These are phyloP conservation scores for Aspergillus sp. DNA, from an alignment of 2,329 filamentous ascomycete species.

Conservation along the genomic window DNA sequence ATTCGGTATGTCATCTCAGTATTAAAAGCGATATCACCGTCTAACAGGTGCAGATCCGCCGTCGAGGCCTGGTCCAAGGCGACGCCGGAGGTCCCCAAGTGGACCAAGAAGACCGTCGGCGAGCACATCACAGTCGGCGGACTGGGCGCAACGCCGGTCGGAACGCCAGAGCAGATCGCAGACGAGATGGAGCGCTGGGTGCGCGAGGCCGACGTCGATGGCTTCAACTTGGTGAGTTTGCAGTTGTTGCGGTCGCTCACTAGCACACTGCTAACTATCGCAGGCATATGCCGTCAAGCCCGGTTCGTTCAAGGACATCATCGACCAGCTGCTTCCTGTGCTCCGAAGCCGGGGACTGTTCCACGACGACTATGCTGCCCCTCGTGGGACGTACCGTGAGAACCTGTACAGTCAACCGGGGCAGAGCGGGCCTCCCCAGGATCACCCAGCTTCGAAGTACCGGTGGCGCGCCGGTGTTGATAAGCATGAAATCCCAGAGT, in stretches of 20 bases:
- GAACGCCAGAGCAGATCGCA: conserved; percentile 64
- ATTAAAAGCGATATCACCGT: not conserved
- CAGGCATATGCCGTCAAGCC: conserved; percentile 67
- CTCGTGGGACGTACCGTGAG: conserved; percentile 40
- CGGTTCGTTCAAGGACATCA: conserved; percentile 66
- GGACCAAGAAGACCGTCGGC: conserved; percentile 71
- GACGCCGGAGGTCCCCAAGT: conserved; percentile 61
- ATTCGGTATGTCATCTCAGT: conserved; percentile 44
- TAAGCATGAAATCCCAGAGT: conserved; percentile 29
- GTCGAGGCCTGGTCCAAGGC: conserved; percentile 54
- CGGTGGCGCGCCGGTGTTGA: conserved; percentile 38
- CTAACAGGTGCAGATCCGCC: conserved; percentile 41
- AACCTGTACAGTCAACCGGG: conserved; percentile 36
- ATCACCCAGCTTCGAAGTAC: conserved; percentile 40
- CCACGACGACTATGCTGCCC: conserved; percentile 39
- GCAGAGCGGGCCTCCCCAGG: conserved; percentile 31
- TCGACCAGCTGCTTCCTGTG: conserved; percentile 65
- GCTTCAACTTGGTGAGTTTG: conserved; percentile 68
- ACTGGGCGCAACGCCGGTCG: conserved; percentile 63
- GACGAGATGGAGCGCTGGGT: conserved; percentile 69
- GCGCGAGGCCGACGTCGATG: conserved; percentile 67
- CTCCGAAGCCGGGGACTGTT: conserved; percentile 55
- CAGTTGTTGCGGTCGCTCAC: not conserved
- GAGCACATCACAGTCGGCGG: conserved; percentile 69
- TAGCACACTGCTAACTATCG: conserved; percentile 18